A percentile compares a stretch with the other conserved stretches of the same genome.
These are phyloP conservation scores for Puccinellia tenuiflora DNA, from an alignment of 176 grass and related monocot species.

Conservation along the genomic window DNA sequence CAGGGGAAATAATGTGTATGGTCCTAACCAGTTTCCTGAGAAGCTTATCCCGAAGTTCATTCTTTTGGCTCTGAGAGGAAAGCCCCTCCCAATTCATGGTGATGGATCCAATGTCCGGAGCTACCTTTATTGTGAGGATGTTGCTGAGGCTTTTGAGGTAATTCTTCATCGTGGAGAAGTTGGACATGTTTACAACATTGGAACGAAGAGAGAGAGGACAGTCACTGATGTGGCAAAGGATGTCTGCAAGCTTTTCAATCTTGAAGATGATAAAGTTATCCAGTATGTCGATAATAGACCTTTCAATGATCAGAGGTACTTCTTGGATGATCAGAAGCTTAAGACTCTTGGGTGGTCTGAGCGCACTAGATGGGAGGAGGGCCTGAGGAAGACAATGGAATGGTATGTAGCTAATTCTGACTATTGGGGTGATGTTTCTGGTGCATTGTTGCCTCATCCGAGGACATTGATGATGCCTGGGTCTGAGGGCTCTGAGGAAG, in stretches of 20 bases:
- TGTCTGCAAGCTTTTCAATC: slow-evolving; percentile 75
- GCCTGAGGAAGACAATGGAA: slow-evolving; percentile 79
- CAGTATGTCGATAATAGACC: slow-evolving; percentile 82
- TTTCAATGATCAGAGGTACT: slow-evolving; percentile 88
- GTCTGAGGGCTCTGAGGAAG: slow-evolving; percentile 54
- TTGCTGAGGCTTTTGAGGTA: slow-evolving; percentile 86
- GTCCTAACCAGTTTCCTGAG: slow-evolving; percentile 80
- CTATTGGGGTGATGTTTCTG: slow-evolving; percentile 88
- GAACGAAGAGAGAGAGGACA: slow-evolving; percentile 83
- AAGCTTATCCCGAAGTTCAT: slow-evolving; percentile 87
- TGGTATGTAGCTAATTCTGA: slow-evolving; percentile 75
- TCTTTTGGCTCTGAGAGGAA: slow-evolving; percentile 70
- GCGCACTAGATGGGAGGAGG: slow-evolving; percentile 75
- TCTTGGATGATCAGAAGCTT: slow-evolving; percentile 84
- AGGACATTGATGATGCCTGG: slow-evolving; percentile 85
- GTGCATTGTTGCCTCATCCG: slow-evolving; percentile 76
- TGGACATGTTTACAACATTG: slow-evolving; percentile 81
- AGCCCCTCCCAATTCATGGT: slow-evolving; percentile 73
- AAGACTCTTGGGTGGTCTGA: slow-evolving; percentile 69
- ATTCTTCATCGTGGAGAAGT: slow-evolving; percentile 76
- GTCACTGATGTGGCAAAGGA: slow-evolving; percentile 84
- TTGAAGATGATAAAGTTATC: slow-evolving; percentile 64
- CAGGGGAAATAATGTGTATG: slow-evolving; percentile 77
- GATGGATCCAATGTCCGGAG: slow-evolving; percentile 78
- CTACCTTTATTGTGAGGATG: slow-evolving; percentile 86